Percentiles rank a stretch among this genome's conserved stretches.
phyloP scores from a whole-genome alignment of 257 asterid genomes.

The Fraxinus cuspidata region DNA sequence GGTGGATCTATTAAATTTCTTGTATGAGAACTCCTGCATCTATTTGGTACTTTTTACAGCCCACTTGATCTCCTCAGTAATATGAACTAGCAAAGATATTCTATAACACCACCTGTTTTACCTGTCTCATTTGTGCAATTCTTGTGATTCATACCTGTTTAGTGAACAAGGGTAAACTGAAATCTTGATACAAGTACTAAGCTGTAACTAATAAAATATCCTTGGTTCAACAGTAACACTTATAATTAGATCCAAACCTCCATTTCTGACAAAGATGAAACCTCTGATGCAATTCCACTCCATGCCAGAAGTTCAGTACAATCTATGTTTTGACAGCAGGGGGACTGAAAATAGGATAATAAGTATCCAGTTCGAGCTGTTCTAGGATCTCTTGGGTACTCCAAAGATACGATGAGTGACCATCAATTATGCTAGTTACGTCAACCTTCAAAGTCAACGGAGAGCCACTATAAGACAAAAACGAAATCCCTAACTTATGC shows the following conservation, averaged over 20 bases:
- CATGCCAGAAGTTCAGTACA: background rate
- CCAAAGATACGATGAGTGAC: slow-evolving; percentile 92
- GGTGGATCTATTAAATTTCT: background rate
- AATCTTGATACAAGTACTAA: background rate
- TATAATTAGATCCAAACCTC: slow-evolving; percentile 1
- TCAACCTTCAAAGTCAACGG: slow-evolving; percentile 50
- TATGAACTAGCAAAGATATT: background rate
- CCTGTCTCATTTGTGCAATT: background rate
- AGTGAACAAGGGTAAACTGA: background rate
- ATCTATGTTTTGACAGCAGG: slow-evolving; percentile 31
- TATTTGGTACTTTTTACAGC: background rate
- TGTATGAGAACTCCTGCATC: background rate
- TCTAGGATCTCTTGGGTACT: slow-evolving; percentile 66
- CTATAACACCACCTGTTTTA: background rate
- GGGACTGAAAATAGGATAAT: slow-evolving; percentile 60
- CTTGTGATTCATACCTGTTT: background rate
- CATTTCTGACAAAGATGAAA: background rate
- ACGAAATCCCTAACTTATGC: background rate
- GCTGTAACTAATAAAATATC: background rate
- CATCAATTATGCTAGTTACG: slow-evolving; percentile 75
- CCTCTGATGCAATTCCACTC: background rate
- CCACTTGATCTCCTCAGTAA: background rate
- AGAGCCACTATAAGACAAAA: background rate
- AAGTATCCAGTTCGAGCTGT: slow-evolving; percentile 74
- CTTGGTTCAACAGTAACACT: background rate